Conservation (phyloP, 169 alveolate genomes). For the Plasmodium relictum region DNA sequence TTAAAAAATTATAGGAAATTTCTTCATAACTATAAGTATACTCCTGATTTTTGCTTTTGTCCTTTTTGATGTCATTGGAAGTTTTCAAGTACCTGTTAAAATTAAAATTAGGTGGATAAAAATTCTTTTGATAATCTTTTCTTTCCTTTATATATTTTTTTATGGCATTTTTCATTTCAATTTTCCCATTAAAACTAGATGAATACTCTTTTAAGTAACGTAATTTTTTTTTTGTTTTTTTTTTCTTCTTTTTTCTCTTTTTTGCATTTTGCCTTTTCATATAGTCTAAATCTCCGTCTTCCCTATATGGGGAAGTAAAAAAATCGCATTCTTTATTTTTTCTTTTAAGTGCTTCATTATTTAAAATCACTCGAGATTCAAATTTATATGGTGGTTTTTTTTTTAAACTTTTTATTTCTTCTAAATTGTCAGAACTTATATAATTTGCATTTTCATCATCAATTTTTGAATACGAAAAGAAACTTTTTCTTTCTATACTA, state of each 20-base stretch:
- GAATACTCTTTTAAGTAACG: slow-evolving; percentile 76
- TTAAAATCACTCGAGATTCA: slow-evolving; percentile 44
- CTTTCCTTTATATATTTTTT: slow-evolving; percentile 58
- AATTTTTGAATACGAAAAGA: neutral
- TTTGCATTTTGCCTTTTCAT: neutral
- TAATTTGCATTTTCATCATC: slow-evolving; percentile 41
- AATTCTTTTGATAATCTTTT: slow-evolving; percentile 28
- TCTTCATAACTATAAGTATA: slow-evolving; percentile 12
- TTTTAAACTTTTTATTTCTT: slow-evolving; percentile 10
- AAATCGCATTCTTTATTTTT: slow-evolving; percentile 5
- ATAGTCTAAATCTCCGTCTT: neutral
- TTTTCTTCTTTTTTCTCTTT: neutral
- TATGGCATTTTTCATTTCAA: slow-evolving; percentile 15
- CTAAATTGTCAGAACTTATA: slow-evolving; percentile 6
- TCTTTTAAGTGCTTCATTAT: slow-evolving; percentile 5
- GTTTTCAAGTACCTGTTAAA: slow-evolving; percentile 2
- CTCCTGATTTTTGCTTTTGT: slow-evolving; percentile 10
- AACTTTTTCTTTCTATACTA: slow-evolving; percentile 15
- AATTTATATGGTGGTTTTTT: slow-evolving; percentile 6
- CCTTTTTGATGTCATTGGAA: slow-evolving; percentile 7
- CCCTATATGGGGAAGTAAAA: slow-evolving; percentile 47
- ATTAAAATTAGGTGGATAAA: slow-evolving; percentile 28
- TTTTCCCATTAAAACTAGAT: slow-evolving; percentile 7
- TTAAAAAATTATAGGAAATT: slow-evolving; percentile 31
- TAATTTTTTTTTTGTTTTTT: slow-evolving; percentile 7